Base-by-base conservation (phyloP, 805 yeast genomes). In the Wickerhamomyces bisporus region DNA sequence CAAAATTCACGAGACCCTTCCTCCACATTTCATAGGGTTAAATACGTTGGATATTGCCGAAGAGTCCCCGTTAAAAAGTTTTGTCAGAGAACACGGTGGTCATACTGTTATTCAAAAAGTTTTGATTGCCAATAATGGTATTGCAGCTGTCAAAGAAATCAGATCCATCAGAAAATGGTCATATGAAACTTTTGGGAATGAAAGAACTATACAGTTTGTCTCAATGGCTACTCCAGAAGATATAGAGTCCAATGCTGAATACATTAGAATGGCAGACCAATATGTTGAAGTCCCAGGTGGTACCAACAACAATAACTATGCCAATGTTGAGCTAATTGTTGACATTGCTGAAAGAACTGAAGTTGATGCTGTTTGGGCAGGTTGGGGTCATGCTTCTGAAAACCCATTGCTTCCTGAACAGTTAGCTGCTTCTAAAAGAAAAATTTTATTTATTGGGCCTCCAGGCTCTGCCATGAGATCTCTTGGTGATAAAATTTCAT, bases 341-440 rank as follows among this genome's bases (percentile, higher is more conserved):
- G 99, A 93, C 55, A 71, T 93, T 34, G 99, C 99, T 26, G 98
- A 93, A 68, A 83, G 97, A 69, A 83, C 95, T 31, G 78, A 86
- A 49, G 97, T 86, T 40, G 95, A 93, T 61, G 99, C 98, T 19
- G 99, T 93, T 41, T 93, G 99, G 99, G 99, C 99, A 26, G 99
- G 99, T 55, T 93, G 99, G 99, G 99, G 99, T 55, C 98, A 94
- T 61, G 99, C 99, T 21, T 86, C 96, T n/a, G 99, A 93, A 70
- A 91, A 94, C 67, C 99, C 99, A 20, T 62, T 70, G 33, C 76
- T 93, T 49, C 99, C 99, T 21, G 98, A 93, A 65, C 79, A 75
- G 64, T 73, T 93, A 61, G 97, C 98, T 13, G 81, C 82, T n/a
- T 87, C 96, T 15, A 87, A 89, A 43, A 83, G 87, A 63, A 85